phyloP scores from a whole-genome alignment of 176 grass and related monocot species.

The Musa itinerans region DNA sequence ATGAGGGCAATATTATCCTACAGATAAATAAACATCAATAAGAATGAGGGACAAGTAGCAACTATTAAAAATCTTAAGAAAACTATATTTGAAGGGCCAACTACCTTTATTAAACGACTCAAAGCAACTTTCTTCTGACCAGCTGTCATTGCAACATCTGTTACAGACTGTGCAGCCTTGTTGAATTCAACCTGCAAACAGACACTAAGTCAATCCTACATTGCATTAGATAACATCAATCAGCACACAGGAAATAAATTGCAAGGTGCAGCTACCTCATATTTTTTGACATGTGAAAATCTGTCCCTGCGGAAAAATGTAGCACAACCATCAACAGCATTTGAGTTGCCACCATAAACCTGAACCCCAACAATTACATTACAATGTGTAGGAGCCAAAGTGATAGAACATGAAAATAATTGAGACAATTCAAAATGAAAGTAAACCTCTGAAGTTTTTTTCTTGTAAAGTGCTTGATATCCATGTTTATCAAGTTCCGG shows the following conservation, averaged over 20 bases:
- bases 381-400: constrained; percentile 4
- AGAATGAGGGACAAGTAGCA: neutral
- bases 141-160: constrained; percentile 81
- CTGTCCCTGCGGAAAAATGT: constrained; percentile 97
- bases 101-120: constrained; percentile 73
- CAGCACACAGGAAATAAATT: neutral
- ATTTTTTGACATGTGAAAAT: constrained; percentile 99
- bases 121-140: constrained; percentile 83
- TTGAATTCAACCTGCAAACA: constrained; percentile 86
- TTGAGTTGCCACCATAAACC: constrained; percentile 67
- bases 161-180: constrained; percentile 97
- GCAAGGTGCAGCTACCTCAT: constrained; percentile 47
- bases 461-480: constrained; percentile 99
- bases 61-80: neutral
- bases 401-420: neutral
- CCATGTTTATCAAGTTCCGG: constrained; percentile 98
- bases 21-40: constrained; percentile 18
- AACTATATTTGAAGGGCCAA: neutral
- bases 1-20: constrained; percentile 97
- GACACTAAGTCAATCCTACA: neutral
- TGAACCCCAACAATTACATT: constrained; percentile 25
- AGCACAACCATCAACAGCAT: constrained; percentile 79
- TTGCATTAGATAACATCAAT: neutral
- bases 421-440: constrained; percentile 2
- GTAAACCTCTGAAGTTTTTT: constrained; percentile 78